phyloP scores from a whole-genome alignment of 1,284 basidiomycete species.

The Heliocybe sulcata region DNA sequence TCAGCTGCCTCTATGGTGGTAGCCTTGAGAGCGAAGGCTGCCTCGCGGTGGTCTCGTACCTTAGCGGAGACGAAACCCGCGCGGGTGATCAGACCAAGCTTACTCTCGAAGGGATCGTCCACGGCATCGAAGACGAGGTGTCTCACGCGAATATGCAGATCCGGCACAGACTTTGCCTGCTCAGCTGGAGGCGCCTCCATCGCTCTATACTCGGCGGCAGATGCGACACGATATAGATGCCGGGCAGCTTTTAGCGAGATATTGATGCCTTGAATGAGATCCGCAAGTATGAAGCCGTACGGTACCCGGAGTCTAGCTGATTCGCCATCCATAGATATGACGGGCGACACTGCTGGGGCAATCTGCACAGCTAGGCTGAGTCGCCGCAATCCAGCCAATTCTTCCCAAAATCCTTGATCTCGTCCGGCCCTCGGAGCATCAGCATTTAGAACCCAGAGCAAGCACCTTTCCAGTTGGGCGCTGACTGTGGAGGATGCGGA shows the following conservation, averaged over 20 bases:
- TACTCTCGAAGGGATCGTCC: slow-evolving; percentile 85
- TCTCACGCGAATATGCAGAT: slow-evolving; percentile 54
- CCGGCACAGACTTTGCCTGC: slow-evolving; percentile 65
- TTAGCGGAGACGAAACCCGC: slow-evolving; percentile 73
- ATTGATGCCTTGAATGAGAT: slow-evolving; percentile 62
- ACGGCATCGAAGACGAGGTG: slow-evolving; percentile 72
- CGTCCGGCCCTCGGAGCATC: slow-evolving; percentile 24
- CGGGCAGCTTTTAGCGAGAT: slow-evolving; percentile 62
- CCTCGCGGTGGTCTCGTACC: slow-evolving; percentile 72
- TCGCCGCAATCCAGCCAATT: slow-evolving; percentile 60
- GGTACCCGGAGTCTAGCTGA: slow-evolving; percentile 76
- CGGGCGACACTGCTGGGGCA: slow-evolving; percentile 10
- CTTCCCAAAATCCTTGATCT: slow-evolving; percentile 62
- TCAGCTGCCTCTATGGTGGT: slow-evolving; percentile 46
- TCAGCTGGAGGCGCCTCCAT: slow-evolving; percentile 59
- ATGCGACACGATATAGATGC: slow-evolving; percentile 49
- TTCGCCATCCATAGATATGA: slow-evolving; percentile 50
- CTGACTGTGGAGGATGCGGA: slow-evolving; percentile 8
- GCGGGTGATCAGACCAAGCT: slow-evolving; percentile 73
- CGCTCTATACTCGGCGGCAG: slow-evolving; percentile 35
- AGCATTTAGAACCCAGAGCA: slow-evolving; percentile 36
- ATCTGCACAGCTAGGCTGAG: slow-evolving; percentile 36
- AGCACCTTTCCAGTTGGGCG: slow-evolving; percentile 26
- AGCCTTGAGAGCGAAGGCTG: slow-evolving; percentile 78
- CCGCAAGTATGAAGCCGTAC: slow-evolving; percentile 68